phyloP scores from a whole-genome alignment of 306 rosid genomes.

The Rosa rugosa region DNA sequence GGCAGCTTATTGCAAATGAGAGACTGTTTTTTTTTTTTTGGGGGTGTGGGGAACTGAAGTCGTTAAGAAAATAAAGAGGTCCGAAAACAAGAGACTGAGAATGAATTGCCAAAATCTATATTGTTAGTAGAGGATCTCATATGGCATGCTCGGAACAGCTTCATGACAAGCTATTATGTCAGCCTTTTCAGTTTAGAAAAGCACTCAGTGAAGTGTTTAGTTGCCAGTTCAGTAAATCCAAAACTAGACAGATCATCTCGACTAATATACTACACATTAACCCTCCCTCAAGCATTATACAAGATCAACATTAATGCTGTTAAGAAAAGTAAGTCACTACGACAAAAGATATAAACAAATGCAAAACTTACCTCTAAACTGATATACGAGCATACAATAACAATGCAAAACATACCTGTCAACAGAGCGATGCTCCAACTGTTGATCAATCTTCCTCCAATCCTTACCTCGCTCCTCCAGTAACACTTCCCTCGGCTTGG shows the following conservation, averaged over 20 bases:
- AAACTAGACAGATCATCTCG: neutral
- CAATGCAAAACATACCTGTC: constrained; percentile 62
- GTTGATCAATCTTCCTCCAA: constrained; percentile 91
- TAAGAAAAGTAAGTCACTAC: neutral
- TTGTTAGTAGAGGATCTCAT: neutral
- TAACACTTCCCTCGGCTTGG: constrained; percentile 92
- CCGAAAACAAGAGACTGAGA: neutral
- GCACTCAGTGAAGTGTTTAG: neutral
- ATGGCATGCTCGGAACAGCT: neutral
- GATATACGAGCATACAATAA: neutral
- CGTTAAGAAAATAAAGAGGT: neutral
- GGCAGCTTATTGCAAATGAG: neutral
- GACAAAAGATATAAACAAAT: neutral
- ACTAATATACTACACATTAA: neutral
- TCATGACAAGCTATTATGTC: neutral
- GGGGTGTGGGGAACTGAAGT: neutral
- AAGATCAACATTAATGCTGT: neutral
- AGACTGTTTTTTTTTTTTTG: neutral
- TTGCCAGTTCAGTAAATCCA: neutral
- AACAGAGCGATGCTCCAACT: constrained; percentile 72
- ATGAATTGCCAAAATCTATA: neutral
- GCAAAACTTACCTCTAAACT: neutral
- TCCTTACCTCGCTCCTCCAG: constrained; percentile 81
- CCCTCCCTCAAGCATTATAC: neutral
- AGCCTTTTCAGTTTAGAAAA: neutral